phyloP scores from a whole-genome alignment of 305 asterid genomes.

The Fraxinus sp. region DNA sequence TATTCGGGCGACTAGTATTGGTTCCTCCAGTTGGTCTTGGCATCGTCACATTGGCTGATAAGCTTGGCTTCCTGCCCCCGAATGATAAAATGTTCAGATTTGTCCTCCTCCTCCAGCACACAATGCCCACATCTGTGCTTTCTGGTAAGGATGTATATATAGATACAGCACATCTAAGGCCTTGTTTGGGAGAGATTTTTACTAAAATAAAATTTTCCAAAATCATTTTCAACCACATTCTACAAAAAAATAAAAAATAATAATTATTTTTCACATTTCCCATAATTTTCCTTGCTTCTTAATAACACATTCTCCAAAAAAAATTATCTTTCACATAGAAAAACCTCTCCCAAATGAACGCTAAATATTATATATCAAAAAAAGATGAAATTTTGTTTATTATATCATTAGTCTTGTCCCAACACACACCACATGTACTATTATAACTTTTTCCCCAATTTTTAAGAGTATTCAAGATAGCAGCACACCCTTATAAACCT shows the following conservation, averaged over 20 bases:
- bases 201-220: neutral
- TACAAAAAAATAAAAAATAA: neutral
- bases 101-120: slow-evolving; percentile 91
- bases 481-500: neutral
- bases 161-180: neutral
- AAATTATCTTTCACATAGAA: neutral
- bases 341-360: neutral
- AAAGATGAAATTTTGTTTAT: neutral
- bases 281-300: neutral
- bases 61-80: slow-evolving; percentile 81
- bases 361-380: neutral
- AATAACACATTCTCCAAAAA: neutral
- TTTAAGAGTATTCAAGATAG: neutral
- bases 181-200: neutral
- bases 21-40: slow-evolving; percentile 90
- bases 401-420: neutral
- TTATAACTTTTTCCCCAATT: neutral
- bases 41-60: slow-evolving; percentile 77
- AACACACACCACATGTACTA: neutral
- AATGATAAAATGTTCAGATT: slow-evolving; percentile 94
- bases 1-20: slow-evolving; percentile 78
- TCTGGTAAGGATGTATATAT: slow-evolving; percentile 50
- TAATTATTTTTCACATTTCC: neutral
- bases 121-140: slow-evolving; percentile 98
- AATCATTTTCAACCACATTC: neutral